Conservation (phyloP, 805 yeast species). For the Wickerhamomyces bovis region DNA sequence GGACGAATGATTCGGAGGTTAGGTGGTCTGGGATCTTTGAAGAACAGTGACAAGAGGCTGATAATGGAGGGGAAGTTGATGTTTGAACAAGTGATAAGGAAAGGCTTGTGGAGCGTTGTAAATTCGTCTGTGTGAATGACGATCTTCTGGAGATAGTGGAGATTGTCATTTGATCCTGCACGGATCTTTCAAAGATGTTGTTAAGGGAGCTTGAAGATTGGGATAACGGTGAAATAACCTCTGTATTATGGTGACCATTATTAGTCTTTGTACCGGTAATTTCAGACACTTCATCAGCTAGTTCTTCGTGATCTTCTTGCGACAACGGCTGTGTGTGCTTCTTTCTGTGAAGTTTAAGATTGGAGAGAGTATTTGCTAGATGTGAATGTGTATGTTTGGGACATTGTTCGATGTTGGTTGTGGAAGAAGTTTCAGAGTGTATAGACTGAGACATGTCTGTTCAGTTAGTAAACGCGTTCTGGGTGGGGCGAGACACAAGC, state of each 20-base stretch:
- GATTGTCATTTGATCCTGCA: constrained; percentile 10
- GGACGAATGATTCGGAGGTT: constrained; percentile 55
- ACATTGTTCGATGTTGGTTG: background rate
- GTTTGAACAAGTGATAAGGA: constrained; percentile 4
- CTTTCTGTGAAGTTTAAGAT: background rate
- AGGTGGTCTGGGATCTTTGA: constrained; percentile 5
- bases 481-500: too few relatives aligned
- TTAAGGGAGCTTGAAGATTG: background rate
- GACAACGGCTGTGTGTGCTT: background rate
- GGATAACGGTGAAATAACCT: background rate
- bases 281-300: background rate
- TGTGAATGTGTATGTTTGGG: background rate
- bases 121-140: constrained; percentile 4
- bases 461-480: too few relatives aligned
- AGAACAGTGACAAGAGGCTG: background rate
- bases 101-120: constrained; percentile 2
- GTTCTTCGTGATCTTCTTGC: background rate
- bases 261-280: background rate
- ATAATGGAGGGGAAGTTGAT: background rate
- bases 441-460: background rate
- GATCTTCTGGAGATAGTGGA: constrained; percentile 2
- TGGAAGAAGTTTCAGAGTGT: background rate
- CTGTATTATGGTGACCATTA: background rate
- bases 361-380: background rate
- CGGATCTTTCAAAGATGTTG: constrained; percentile 16